These are phyloP conservation scores for Cryptococcus deneoformans DNA, from an alignment of 1,284 basidiomycete genomes.

Conservation along the genomic window DNA sequence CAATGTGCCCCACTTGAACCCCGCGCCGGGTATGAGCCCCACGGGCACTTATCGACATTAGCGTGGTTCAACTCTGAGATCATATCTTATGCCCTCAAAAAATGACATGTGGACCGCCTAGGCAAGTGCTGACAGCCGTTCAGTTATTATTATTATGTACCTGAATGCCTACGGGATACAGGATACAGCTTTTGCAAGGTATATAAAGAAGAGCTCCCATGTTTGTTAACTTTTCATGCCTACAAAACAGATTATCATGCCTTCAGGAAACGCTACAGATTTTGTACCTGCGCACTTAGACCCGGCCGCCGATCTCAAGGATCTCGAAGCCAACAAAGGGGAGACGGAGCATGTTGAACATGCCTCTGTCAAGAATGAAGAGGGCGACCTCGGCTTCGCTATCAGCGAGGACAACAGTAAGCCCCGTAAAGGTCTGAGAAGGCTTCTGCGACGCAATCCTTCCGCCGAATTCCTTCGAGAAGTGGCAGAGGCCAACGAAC, in stretches of 20 bases:
- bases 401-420: slow-evolving; percentile 8
- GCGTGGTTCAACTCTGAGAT: too few species aligned
- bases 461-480: slow-evolving; percentile 45
- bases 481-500: slow-evolving; percentile 41
- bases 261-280: slow-evolving; percentile 11
- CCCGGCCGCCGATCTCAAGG: slow-evolving; percentile 7
- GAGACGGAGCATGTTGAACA: slow-evolving; percentile 23
- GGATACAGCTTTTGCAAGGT: too few species aligned
- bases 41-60: too few species aligned
- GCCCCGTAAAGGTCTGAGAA: slow-evolving; percentile 26
- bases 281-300: slow-evolving; percentile 12
- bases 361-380: slow-evolving; percentile 8
- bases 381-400: slow-evolving; percentile 12
- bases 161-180: too few species aligned
- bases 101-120: too few species aligned
- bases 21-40: too few species aligned
- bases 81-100: too few species aligned
- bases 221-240: background rate
- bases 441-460: slow-evolving; percentile 46
- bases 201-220: slow-evolving; percentile 1
- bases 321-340: slow-evolving; percentile 16
- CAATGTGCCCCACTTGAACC: too few species aligned
- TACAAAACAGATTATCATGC: slow-evolving; percentile 1
- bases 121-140: too few species aligned
- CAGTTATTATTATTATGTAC: too few species aligned